These are phyloP conservation scores for Pseudoturritis turrita DNA, from an alignment of 345 rosid species.

Conservation along the genomic window DNA sequence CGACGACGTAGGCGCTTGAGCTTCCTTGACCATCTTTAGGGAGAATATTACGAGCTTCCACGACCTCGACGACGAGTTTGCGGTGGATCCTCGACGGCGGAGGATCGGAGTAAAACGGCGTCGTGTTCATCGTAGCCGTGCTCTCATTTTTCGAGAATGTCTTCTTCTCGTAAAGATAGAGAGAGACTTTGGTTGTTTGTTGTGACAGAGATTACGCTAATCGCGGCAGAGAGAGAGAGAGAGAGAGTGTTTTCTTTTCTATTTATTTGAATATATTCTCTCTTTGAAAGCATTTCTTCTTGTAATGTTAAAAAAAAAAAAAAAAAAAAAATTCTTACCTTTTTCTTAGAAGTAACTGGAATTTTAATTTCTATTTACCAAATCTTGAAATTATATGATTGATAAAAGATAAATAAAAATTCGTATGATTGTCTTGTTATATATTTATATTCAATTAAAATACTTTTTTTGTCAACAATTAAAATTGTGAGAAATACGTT, in stretches of 20 bases:
- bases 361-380: too few species aligned
- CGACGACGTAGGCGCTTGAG: slow-evolving; percentile 82
- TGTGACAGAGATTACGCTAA: slow-evolving; percentile 29
- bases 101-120: slow-evolving; percentile 38
- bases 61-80: slow-evolving; percentile 62
- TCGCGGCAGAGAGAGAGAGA: slow-evolving; percentile 26
- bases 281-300: slow-evolving; percentile 2
- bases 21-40: slow-evolving; percentile 97
- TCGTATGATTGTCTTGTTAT: too few species aligned
- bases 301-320: too few species aligned
- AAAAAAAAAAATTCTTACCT: too few species aligned
- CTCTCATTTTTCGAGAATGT: slow-evolving; percentile 5
- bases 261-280: slow-evolving; percentile 28
- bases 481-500: too few species aligned
- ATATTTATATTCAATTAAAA: too few species aligned
- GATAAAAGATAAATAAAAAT: too few species aligned
- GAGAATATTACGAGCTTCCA: slow-evolving; percentile 77
- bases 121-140: slow-evolving; percentile 32
- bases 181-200: slow-evolving; percentile 4
- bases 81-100: slow-evolving; percentile 37
- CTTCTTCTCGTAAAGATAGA: not conserved
- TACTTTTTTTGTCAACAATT: too few species aligned
- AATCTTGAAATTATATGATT: not conserved
- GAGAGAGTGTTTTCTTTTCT: not conserved
- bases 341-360: too few species aligned